Base-by-base conservation (phyloP, 805 yeast species). In the Sungouiella thailandica region DNA sequence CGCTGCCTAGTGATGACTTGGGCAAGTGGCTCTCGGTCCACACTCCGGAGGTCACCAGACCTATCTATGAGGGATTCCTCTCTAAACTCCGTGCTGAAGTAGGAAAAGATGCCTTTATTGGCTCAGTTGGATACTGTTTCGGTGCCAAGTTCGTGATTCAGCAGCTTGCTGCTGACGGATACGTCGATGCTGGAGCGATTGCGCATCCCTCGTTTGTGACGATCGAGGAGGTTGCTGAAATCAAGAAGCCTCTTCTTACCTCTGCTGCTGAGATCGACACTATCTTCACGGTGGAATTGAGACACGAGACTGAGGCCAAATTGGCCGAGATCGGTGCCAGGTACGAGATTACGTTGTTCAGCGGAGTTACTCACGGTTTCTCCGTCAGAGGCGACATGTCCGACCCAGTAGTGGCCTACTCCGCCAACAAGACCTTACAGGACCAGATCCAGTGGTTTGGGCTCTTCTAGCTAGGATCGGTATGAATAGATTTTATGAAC, bases 171-270 rank as follows among this genome's bases (percentile, higher is more conserved):
- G 50, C 49, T 17, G 68, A 57, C 26, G 72, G 72, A 17, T 28
- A 49, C 6, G 70, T 74, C 23, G 73, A 74, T 40, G 83, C 70
- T 12, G 86, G 74, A 49, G 94, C 90, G 11, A 58, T 76, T 42
- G 93, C 93, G 7, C 97, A 89, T 59, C 96, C 97, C 5, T 81
- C 94, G 2, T 71, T 81, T 40, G 79, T 84, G 11, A 40, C 68
- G 9, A 68, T 70, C 22, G 88, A 77, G 24, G 94, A 83, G 50
- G 68, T 86, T 30, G 73, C 67, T 33, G 72, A 63, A 1, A 55
- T 89, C 46, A 74, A 69, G 43, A 62, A 59, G 40, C 95, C 95
- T 14, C 28, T 89, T 18, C 44, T 79, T 42, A 78, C 88, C 44
- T 68, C 84, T 14, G 84, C 84, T 35, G 94, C 95, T 31, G 86